A percentile compares a stretch with the other conserved stretches of the same genome.
These are phyloP conservation scores for Solanum pennellii DNA, from an alignment of 257 asterid genomes.

Conservation along the genomic window DNA sequence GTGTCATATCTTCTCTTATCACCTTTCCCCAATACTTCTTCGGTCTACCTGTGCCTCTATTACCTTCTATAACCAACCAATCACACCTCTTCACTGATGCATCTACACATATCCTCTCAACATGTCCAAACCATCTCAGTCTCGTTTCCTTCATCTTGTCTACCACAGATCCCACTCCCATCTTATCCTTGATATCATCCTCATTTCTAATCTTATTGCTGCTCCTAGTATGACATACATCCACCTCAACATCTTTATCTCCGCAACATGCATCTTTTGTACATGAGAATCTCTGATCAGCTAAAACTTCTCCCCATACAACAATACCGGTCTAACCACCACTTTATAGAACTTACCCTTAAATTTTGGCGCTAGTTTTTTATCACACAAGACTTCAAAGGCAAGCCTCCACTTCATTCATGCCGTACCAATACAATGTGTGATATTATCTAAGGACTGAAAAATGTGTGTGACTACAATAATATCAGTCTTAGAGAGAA, in stretches of 20 bases:
- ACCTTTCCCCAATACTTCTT: background rate
- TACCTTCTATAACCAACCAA: background rate
- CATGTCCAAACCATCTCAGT: background rate
- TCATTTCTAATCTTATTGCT: too few species aligned
- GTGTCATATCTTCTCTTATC: background rate
- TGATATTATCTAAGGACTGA: too few species aligned
- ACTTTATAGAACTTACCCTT: background rate
- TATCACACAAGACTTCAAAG: background rate
- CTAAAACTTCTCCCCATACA: background rate
- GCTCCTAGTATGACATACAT: background rate
- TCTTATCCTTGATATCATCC: background rate
- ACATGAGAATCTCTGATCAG: too few species aligned
- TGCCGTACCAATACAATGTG: background rate
- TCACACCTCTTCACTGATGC: too few species aligned
- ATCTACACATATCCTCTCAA: background rate
- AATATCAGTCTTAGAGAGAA: background rate
- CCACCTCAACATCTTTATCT: background rate
- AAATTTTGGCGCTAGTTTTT: too few species aligned
- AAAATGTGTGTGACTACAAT: too few species aligned
- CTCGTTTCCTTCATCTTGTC: background rate
- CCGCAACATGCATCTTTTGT: background rate
- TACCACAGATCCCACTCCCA: background rate
- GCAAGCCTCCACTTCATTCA: background rate
- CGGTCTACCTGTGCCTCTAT: too few species aligned
- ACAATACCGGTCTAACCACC: too few species aligned